Conservation (phyloP, 129 eudicot species). For the Centrapalus pauciflorus region DNA sequence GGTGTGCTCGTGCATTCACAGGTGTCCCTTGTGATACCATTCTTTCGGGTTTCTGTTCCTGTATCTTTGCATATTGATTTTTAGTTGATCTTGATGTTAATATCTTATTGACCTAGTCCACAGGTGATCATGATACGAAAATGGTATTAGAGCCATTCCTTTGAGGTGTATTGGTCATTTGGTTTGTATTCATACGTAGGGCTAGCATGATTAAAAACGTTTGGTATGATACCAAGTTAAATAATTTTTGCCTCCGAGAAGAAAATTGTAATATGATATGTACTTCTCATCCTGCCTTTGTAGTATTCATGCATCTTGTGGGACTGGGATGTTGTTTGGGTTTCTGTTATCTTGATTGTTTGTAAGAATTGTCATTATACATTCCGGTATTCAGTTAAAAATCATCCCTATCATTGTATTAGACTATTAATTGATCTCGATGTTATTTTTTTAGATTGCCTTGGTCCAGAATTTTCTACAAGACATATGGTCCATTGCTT, state of each 20-base stretch:
- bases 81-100: constrained; percentile 16
- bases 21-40: not conserved
- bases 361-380: not conserved
- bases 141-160: not conserved
- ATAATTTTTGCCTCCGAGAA: not conserved
- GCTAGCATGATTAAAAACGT: not conserved
- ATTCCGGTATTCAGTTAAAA: not conserved
- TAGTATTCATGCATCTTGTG: not conserved
- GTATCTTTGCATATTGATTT: not conserved
- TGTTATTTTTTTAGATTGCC: not conserved
- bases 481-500: not conserved
- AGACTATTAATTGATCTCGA: not conserved
- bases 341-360: not conserved
- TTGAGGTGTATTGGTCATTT: constrained; percentile 1
- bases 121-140: not conserved
- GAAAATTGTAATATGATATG: too few relatives aligned
- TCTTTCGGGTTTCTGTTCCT: not conserved
- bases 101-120: constrained; percentile 1
- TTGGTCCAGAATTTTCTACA: not conserved
- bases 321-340: not conserved
- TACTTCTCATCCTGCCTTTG: too few relatives aligned
- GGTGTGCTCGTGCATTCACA: too few relatives aligned
- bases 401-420: not conserved
- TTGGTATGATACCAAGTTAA: not conserved
- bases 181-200: too few relatives aligned